A percentile compares a stretch with the other conserved stretches of the same genome.
Conservation (phyloP, 1,284 basidiomycete species). For the Pholiota adiposa region DNA sequence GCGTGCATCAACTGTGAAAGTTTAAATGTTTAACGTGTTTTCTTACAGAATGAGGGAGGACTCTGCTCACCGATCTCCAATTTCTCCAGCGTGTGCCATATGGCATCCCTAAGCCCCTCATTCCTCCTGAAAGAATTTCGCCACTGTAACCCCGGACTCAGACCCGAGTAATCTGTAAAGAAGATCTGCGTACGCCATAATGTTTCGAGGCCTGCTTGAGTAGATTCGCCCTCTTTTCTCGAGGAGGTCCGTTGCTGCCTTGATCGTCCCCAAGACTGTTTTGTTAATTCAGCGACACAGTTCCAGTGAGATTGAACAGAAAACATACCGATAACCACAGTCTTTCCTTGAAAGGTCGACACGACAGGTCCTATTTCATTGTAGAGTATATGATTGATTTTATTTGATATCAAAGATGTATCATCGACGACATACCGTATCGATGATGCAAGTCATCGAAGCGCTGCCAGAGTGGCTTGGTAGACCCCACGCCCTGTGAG, state of each 20-base stretch:
- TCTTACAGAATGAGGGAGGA: too few species aligned
- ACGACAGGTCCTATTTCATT: conserved; percentile 11
- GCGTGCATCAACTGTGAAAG: conserved; percentile 30
- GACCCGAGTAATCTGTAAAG: not conserved
- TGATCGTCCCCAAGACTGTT: conserved; percentile 33
- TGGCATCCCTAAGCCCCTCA: conserved; percentile 35
- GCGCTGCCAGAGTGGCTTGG: conserved; percentile 13
- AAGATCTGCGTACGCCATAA: conserved; percentile 33
- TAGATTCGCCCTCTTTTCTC: conserved; percentile 42
- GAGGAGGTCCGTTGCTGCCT: conserved; percentile 37
- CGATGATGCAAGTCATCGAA: conserved; percentile 14
- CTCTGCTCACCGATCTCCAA: conserved; percentile 38
- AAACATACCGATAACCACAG: conserved; percentile 16
- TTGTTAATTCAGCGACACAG: not conserved
- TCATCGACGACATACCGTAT: conserved; percentile 8
- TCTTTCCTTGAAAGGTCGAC: conserved; percentile 20
- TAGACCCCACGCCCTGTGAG: not conserved
- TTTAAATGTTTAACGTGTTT: not conserved
- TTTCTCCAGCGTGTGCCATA: conserved; percentile 35
- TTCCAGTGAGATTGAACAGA: too few species aligned
- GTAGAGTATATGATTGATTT: too few species aligned
- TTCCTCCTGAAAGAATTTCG: conserved; percentile 32
- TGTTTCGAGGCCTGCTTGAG: conserved; percentile 39
- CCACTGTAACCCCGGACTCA: conserved; percentile 15
- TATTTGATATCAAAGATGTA: not conserved